phyloP scores from a whole-genome alignment of 1,284 basidiomycete genomes.

The Cutaneotrichosporon sp. region DNA sequence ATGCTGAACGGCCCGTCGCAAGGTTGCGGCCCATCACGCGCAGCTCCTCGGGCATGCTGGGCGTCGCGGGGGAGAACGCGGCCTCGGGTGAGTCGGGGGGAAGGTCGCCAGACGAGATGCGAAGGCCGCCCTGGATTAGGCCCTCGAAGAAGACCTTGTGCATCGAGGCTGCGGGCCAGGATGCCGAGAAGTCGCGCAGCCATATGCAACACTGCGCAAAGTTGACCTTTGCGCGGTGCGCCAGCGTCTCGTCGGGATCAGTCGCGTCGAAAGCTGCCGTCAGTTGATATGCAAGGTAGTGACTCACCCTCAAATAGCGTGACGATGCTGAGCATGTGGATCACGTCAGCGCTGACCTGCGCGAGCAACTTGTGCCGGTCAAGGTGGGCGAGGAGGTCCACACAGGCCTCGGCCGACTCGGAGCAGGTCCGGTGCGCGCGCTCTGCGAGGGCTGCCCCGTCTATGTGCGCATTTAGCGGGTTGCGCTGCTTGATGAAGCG shows the following conservation, averaged over 20 bases:
- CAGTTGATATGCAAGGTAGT: not conserved
- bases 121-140: conserved; percentile 44
- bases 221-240: conserved; percentile 39
- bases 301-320: conserved; percentile 44
- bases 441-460: conserved; percentile 18
- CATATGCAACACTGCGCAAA: conserved; percentile 50
- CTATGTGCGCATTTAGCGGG: conserved; percentile 1
- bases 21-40: conserved; percentile 29
- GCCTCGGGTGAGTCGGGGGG: conserved; percentile 11
- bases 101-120: conserved; percentile 22
- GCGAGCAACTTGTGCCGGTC: conserved; percentile 40
- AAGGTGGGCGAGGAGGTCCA: conserved; percentile 39
- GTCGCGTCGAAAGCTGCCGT: conserved; percentile 33
- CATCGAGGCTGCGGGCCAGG: conserved; percentile 46
- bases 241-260: conserved; percentile 26
- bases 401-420: conserved; percentile 36
- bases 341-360: conserved; percentile 44
- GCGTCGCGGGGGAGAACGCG: conserved; percentile 5
- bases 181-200: conserved; percentile 42
- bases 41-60: conserved; percentile 24
- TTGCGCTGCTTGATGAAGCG: conserved; percentile 37
- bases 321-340: conserved; percentile 46
- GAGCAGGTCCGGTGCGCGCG: conserved; percentile 39
- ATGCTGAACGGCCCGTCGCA: conserved; percentile 1
- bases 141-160: conserved; percentile 51